Conservation (phyloP, 192 early-diverging fungal genomes). For the Rhizophagus clarus region DNA sequence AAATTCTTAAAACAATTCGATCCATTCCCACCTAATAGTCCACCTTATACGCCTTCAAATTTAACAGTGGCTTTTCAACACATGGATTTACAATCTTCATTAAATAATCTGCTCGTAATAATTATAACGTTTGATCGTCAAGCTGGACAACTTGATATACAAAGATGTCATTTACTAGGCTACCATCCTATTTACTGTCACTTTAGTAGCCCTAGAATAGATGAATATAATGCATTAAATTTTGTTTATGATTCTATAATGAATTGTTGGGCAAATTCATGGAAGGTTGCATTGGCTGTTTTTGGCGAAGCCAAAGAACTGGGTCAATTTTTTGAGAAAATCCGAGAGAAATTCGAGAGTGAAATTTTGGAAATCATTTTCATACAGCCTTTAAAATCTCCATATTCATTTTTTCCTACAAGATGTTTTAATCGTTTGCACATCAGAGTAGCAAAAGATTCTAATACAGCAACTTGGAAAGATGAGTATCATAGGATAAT, state of each 20-base stretch:
- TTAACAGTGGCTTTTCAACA: not conserved
- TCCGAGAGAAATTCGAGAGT: not conserved
- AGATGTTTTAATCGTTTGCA: not conserved
- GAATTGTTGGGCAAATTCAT: conserved; percentile 19
- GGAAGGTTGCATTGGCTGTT: not conserved
- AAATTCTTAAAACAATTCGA: not conserved
- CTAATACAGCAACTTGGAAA: not conserved
- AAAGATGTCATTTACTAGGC: not conserved
- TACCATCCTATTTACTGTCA: not conserved
- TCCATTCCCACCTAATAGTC: not conserved
- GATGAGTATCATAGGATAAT: not conserved
- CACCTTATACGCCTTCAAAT: not conserved
- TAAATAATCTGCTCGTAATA: not conserved
- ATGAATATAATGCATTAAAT: not conserved
- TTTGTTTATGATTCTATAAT: not conserved
- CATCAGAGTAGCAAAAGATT: not conserved
- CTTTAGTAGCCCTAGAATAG: not conserved
- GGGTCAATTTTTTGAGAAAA: not conserved
- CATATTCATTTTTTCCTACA: too few species aligned
- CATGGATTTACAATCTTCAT: not conserved
- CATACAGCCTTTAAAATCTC: not conserved
- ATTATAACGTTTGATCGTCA: not conserved
- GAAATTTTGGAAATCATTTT: conserved; percentile 8
- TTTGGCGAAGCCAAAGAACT: not conserved
- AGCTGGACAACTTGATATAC: not conserved